Conservation (phyloP, 2,329 filamentous ascomycete genomes). For the Talaromyces sp. region DNA sequence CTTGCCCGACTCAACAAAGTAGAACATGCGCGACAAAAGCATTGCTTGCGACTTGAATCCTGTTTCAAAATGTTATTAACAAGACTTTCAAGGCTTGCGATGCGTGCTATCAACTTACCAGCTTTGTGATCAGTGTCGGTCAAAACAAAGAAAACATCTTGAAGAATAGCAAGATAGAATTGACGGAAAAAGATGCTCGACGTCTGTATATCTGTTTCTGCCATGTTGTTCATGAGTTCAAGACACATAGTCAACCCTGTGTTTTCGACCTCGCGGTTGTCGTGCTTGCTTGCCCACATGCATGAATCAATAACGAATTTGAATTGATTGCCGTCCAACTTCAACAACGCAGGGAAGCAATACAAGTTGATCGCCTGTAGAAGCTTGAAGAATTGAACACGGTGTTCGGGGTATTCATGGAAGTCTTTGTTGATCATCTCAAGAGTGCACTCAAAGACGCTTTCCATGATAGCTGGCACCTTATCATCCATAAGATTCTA, state of each 20-base stretch:
- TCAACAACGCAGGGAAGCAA: conserved; percentile 91
- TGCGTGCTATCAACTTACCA: conserved; percentile 42
- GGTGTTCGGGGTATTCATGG: conserved; percentile 96
- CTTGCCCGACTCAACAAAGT: conserved; percentile 85
- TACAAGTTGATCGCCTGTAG: conserved; percentile 93
- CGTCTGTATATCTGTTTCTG: conserved; percentile 80
- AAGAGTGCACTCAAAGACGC: conserved; percentile 95
- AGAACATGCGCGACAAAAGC: conserved; percentile 92
- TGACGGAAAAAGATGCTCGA: conserved; percentile 96
- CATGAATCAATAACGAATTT: conserved; percentile 99
- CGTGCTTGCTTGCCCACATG: conserved; percentile 99
- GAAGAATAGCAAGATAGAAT: conserved; percentile 91
- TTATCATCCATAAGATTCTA: conserved; percentile 96
- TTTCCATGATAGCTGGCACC: conserved; percentile 95
- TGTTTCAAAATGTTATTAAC: conserved; percentile 22
- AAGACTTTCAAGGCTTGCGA: not conserved
- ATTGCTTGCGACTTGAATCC: conserved; percentile 96
- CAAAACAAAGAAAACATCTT: conserved; percentile 97
- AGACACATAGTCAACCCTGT: conserved; percentile 97
- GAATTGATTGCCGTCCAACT: conserved; percentile 93
- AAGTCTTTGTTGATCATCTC: conserved; percentile 99
- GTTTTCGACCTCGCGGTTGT: conserved; percentile 95
- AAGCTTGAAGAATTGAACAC: conserved; percentile 99
- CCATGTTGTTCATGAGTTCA: conserved; percentile 96
- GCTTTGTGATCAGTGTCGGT: conserved; percentile 98